A percentile compares a stretch with the other conserved stretches of the same genome.
These are phyloP conservation scores for Podila verticillata DNA, from an alignment of 192 early-diverging fungal genomes.

Conservation along the genomic window DNA sequence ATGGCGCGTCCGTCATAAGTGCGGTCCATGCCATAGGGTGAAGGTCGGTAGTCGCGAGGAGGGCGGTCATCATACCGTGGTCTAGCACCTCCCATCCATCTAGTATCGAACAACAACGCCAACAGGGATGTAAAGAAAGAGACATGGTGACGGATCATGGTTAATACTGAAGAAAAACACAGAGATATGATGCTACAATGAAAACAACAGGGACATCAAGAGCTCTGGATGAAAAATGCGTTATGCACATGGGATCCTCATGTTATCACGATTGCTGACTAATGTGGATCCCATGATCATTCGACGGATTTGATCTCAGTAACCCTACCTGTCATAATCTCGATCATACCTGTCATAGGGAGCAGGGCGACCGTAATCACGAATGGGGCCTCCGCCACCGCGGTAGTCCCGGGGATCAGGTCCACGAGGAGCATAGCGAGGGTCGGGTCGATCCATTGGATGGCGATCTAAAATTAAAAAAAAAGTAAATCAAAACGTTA, in stretches of 20 bases:
- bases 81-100: conserved; percentile 47
- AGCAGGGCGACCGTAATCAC: conserved; percentile 42
- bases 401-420: conserved; percentile 52
- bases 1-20: conserved; percentile 29
- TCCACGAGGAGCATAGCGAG: conserved; percentile 53
- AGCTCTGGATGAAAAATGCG: too few species aligned
- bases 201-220: too few species aligned
- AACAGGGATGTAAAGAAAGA: too few species aligned
- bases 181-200: too few species aligned
- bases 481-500: neutral
- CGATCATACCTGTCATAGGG: conserved; percentile 51
- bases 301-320: too few species aligned
- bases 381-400: conserved; percentile 30
- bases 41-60: conserved; percentile 42
- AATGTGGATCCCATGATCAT: too few species aligned
- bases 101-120: neutral
- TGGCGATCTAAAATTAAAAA: conserved; percentile 24
- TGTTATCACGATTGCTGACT: too few species aligned
- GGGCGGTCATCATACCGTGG: conserved; percentile 47
- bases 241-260: too few species aligned
- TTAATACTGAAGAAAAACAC: too few species aligned
- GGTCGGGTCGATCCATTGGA: conserved; percentile 51
- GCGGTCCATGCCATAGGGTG: conserved; percentile 24
- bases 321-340: conserved; percentile 20
- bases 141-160: neutral